Conservation (phyloP, 768 basidiomycete species). For the Russula dissimulans region DNA sequence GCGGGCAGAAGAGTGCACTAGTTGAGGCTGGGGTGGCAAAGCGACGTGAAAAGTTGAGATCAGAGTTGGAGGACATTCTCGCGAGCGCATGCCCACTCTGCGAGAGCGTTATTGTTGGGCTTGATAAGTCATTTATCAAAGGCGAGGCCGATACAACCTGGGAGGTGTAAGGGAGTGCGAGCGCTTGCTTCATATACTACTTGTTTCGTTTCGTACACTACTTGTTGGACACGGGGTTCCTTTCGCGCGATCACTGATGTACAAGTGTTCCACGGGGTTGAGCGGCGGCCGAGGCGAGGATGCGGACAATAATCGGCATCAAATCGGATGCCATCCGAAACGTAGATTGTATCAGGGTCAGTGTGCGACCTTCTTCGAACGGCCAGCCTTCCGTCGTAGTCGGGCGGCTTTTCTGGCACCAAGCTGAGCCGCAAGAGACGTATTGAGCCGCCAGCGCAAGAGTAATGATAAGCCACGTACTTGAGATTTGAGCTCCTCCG, state of each 20-base stretch:
- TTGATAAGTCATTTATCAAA: conserved; percentile 82
- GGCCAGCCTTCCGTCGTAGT: conserved; percentile 60
- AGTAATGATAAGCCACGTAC: conserved; percentile 26
- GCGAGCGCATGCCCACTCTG: conserved; percentile 89
- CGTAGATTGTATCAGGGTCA: conserved; percentile 27
- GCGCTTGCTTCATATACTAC: conserved; percentile 6
- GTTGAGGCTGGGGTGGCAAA: conserved; percentile 46
- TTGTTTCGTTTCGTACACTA: neutral
- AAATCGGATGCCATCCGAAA: neutral
- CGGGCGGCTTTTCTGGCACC: conserved; percentile 71
- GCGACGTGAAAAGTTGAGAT: conserved; percentile 62
- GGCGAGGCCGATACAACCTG: conserved; percentile 75
- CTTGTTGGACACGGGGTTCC: neutral
- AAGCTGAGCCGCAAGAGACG: conserved; percentile 41
- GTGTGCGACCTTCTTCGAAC: conserved; percentile 74
- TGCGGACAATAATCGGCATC: neutral
- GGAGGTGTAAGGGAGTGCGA: conserved; percentile 40
- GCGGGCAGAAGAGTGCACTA: conserved; percentile 35
- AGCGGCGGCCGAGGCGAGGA: neutral
- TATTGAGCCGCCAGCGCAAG: neutral
- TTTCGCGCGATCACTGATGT: neutral
- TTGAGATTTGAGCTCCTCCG: conserved; percentile 57
- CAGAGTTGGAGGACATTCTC: conserved; percentile 82
- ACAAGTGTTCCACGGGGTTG: too few species aligned
- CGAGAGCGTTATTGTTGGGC: conserved; percentile 74